These are phyloP conservation scores for Brassica incana DNA, from an alignment of 345 rosid genomes.

Conservation along the genomic window DNA sequence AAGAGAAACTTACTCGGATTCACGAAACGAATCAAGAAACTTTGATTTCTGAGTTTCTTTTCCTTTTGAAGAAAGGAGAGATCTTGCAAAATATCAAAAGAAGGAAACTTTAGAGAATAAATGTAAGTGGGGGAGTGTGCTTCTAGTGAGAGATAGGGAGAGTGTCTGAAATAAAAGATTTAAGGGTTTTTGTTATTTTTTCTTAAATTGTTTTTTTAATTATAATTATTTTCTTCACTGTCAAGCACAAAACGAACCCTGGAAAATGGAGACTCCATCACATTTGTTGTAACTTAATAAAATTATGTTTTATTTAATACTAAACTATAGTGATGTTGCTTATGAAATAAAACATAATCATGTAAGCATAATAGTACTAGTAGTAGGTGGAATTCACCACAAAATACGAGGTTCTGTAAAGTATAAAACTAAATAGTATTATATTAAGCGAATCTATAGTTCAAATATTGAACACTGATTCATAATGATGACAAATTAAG, in stretches of 20 bases:
- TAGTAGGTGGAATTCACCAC: background rate
- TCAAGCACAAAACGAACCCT: conserved; percentile 17
- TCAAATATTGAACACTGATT: background rate
- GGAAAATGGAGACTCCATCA: background rate
- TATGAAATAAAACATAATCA: background rate
- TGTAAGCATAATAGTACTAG: background rate
- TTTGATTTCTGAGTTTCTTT: background rate
- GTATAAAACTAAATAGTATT: background rate
- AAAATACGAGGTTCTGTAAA: conserved; percentile 23
- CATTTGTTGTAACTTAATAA: background rate
- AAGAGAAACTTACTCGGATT: conserved; percentile 29
- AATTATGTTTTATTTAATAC: no score
- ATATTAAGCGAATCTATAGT: background rate
- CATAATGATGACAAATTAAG: background rate
- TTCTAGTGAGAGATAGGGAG: conserved; percentile 30
- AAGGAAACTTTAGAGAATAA: conserved; percentile 6
- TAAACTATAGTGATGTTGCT: background rate
- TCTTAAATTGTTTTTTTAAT: background rate
- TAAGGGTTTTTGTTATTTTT: conserved; percentile 8
- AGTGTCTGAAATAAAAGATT: conserved; percentile 14
- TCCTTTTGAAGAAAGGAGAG: conserved; percentile 18
- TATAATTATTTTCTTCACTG: conserved; percentile 1
- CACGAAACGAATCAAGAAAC: conserved; percentile 40
- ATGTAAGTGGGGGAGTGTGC: conserved; percentile 15
- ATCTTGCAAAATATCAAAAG: conserved; percentile 21